Percentiles rank a stretch among this genome's conserved stretches.
These are phyloP conservation scores for Stentor coeruleus DNA, from an alignment of 73 alveolate genomes.

Conservation along the genomic window DNA sequence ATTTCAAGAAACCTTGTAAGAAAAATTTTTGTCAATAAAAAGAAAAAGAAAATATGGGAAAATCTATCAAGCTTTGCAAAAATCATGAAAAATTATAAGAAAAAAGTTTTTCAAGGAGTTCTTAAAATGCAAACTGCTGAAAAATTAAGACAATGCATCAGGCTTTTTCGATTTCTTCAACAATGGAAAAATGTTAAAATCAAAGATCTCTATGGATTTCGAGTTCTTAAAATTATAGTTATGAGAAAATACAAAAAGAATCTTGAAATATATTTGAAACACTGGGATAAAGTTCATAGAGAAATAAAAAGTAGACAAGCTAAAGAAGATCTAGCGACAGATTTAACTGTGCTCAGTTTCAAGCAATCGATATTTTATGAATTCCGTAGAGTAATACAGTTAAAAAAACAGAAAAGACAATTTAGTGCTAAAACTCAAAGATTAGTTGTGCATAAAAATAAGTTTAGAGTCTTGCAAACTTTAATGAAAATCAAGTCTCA, in stretches of 20 bases:
- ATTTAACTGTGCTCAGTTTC: neutral
- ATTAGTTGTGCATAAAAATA: neutral
- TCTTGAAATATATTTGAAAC: neutral
- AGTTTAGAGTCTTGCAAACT: neutral
- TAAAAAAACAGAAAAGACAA: neutral
- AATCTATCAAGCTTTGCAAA: neutral
- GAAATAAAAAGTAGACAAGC: neutral
- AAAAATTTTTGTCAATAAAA: too few species aligned
- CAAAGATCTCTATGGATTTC: neutral
- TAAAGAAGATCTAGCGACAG: slow-evolving; percentile 1
- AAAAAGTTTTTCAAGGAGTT: neutral
- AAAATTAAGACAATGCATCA: too few species aligned
- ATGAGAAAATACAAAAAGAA: neutral
- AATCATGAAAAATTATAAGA: neutral
- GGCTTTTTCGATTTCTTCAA: neutral
- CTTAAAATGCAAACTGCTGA: neutral
- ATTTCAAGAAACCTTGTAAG: neutral
- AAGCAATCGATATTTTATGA: slow-evolving; percentile 13
- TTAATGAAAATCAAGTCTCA: neutral
- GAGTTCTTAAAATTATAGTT: neutral
- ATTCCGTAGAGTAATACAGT: neutral
- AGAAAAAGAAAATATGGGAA: neutral
- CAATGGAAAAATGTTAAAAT: neutral
- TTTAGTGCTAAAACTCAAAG: neutral
- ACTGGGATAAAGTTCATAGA: neutral